Evolutionary conservation across 1,284 basidiomycete genomes (phyloP).

Genomic region (Cutaneotrichosporon mucoides): DNA sequence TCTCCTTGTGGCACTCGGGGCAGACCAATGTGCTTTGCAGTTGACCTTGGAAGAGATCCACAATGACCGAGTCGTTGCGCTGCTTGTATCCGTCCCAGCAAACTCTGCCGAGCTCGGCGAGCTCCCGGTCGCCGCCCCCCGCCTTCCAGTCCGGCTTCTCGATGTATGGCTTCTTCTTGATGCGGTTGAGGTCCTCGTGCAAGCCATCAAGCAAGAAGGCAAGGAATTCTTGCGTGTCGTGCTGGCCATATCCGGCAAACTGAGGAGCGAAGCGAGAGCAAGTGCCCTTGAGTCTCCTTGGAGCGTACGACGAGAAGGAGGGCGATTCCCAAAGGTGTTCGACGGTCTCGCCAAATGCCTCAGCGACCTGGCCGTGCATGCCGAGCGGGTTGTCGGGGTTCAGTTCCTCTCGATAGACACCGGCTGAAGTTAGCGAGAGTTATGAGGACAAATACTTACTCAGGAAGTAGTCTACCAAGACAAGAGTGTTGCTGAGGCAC

Average conservation of each 20-base stretch:
- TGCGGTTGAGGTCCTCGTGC: slow-evolving; percentile 60
- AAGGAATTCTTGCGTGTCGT: slow-evolving; percentile 61
- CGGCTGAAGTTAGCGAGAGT: slow-evolving; percentile 54
- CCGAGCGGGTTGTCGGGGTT: slow-evolving; percentile 94
- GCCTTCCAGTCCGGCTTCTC: slow-evolving; percentile 98
- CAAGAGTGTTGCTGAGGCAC: slow-evolving; percentile 87
- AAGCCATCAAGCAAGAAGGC: slow-evolving; percentile 59
- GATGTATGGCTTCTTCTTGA: slow-evolving; percentile 69
- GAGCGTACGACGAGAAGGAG: slow-evolving; percentile 55
- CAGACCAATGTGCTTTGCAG: slow-evolving; percentile 79
- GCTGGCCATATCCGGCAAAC: slow-evolving; percentile 61
- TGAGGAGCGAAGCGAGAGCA: slow-evolving; percentile 57
- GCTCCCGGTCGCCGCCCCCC: slow-evolving; percentile 71
- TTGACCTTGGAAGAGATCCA: slow-evolving; percentile 97
- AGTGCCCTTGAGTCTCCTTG: slow-evolving; percentile 89
- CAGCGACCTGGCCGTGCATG: slow-evolving; percentile 91
- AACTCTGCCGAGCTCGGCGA: slow-evolving; percentile 75
- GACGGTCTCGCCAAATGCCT: slow-evolving; percentile 81
- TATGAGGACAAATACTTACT: slow-evolving; percentile 54
- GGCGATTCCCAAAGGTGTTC: slow-evolving; percentile 67
- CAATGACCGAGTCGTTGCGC: slow-evolving; percentile 96
- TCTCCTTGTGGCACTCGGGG: slow-evolving; percentile 92
- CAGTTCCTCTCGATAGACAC: slow-evolving; percentile 78
- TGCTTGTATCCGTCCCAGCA: slow-evolving; percentile 98
- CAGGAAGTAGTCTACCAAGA: slow-evolving; percentile 88